Evolutionary conservation across 1,139 yeast genomes (phyloP).

Genomic region (Candida sp.): DNA sequence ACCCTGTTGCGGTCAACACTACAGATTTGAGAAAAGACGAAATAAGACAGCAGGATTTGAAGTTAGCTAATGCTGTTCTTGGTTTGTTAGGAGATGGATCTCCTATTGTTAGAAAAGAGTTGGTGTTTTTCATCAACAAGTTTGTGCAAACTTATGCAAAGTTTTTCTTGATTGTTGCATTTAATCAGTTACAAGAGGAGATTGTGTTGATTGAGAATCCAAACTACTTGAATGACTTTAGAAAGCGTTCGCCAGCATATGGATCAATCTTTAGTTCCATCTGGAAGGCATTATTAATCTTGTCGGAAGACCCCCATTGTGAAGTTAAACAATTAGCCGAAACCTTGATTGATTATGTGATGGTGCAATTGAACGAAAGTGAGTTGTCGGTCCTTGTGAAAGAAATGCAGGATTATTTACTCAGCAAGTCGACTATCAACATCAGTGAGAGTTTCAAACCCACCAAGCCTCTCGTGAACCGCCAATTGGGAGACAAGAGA

Average conservation of each 20-base stretch:
- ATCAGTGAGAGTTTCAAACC: conserved; percentile 46
- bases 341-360: conserved; percentile 74
- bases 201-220: conserved; percentile 69
- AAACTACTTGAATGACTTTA: conserved; percentile 58
- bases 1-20: conserved; percentile 13
- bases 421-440: conserved; percentile 53
- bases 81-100: conserved; percentile 82
- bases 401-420: conserved; percentile 67
- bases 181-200: conserved; percentile 85
- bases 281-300: conserved; percentile 83
- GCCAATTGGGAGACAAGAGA: conserved; percentile 28
- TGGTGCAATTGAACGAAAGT: conserved; percentile 67
- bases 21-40: conserved; percentile 43
- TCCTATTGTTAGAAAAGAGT: conserved; percentile 85
- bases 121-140: conserved; percentile 75
- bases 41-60: conserved; percentile 56
- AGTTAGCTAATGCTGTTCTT: conserved; percentile 52
- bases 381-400: conserved; percentile 66
- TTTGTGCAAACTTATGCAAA: conserved; percentile 73
- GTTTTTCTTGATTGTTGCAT: conserved; percentile 87
- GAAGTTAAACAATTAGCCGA: conserved; percentile 82
- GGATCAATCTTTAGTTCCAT: conserved; percentile 88
- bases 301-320: conserved; percentile 88
- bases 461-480: conserved; percentile 34
- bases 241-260: conserved; percentile 72